Percentiles rank a stretch among this genome's conserved stretches.
These are phyloP conservation scores for Coffea eugenioides DNA, from an alignment of 257 asterid species.

Conservation along the genomic window DNA sequence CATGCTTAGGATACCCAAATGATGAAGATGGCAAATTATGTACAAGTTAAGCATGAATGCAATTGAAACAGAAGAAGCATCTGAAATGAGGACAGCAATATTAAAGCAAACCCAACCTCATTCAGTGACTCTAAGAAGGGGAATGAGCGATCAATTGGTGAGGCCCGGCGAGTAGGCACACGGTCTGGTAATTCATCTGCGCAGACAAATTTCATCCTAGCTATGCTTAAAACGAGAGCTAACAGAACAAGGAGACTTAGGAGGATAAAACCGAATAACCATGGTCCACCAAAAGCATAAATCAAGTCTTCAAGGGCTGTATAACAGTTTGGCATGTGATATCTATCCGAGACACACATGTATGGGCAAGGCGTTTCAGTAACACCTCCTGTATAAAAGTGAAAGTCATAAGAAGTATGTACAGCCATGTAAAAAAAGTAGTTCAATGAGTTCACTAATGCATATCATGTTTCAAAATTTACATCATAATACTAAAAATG, in stretches of 20 bases:
- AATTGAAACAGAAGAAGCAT: not conserved
- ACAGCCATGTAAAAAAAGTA: not conserved
- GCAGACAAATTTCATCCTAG: constrained; percentile 75
- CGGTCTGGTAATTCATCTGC: constrained; percentile 73
- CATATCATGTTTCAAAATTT: not conserved
- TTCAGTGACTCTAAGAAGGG: constrained; percentile 86
- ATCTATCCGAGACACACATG: constrained; percentile 83
- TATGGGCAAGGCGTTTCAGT: constrained; percentile 75
- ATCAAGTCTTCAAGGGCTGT: constrained; percentile 86
- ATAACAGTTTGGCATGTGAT: constrained; percentile 80
- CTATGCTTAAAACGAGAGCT: constrained; percentile 86
- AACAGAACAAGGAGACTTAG: constrained; percentile 65
- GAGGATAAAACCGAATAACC: constrained; percentile 76
- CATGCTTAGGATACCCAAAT: not conserved
- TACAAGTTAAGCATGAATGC: not conserved
- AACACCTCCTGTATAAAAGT: constrained; percentile 64
- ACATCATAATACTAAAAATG: not conserved
- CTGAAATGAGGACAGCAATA: not conserved
- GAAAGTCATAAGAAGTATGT: not conserved
- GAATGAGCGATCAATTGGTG: constrained; percentile 80
- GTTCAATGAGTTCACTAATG: not conserved
- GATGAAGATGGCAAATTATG: not conserved
- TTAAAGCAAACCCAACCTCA: constrained; percentile 43
- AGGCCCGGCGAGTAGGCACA: constrained; percentile 60
- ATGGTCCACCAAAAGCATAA: constrained; percentile 90